phyloP scores from a whole-genome alignment of 352 stramenopile species.

The Phytophthora colocasiae region DNA sequence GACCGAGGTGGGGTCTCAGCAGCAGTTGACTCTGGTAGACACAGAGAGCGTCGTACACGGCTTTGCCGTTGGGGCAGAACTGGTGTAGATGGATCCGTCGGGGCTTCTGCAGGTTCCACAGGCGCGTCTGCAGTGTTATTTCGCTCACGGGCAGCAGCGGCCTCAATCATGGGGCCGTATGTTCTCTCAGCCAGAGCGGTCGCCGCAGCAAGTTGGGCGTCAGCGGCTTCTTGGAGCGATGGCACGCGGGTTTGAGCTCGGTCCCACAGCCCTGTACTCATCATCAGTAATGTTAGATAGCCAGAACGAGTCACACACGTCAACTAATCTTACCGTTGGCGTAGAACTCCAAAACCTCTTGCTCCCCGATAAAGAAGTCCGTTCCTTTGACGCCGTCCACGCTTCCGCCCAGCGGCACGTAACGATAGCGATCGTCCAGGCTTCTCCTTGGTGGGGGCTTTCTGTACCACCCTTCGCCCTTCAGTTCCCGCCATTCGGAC shows the following conservation, averaged over 20 bases:
- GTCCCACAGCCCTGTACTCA: too few species aligned
- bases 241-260: too few species aligned
- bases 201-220: slow-evolving; percentile 10
- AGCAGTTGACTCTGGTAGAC: too few species aligned
- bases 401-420: neutral
- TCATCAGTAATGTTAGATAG: too few species aligned
- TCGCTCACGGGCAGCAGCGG: slow-evolving; percentile 1
- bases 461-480: slow-evolving; percentile 3
- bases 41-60: too few species aligned
- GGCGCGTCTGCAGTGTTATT: too few species aligned
- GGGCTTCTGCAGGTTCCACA: too few species aligned
- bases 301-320: neutral
- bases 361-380: slow-evolving; percentile 10
- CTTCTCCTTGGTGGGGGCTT: slow-evolving; percentile 1
- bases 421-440: slow-evolving; percentile 10
- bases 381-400: neutral
- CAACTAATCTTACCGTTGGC: slow-evolving; percentile 4
- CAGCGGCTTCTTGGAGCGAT: neutral
- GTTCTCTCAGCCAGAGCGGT: too few species aligned
- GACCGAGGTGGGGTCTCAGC: too few species aligned
- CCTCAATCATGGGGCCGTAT: neutral
- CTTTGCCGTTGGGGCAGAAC: too few species aligned
- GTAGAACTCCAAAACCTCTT: slow-evolving; percentile 14
- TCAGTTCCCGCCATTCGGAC: slow-evolving; percentile 12
- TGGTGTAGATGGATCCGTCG: too few species aligned